Base-by-base conservation (phyloP, 2,329 filamentous ascomycete species). In the Phaeophleospora eucalypticola region DNA sequence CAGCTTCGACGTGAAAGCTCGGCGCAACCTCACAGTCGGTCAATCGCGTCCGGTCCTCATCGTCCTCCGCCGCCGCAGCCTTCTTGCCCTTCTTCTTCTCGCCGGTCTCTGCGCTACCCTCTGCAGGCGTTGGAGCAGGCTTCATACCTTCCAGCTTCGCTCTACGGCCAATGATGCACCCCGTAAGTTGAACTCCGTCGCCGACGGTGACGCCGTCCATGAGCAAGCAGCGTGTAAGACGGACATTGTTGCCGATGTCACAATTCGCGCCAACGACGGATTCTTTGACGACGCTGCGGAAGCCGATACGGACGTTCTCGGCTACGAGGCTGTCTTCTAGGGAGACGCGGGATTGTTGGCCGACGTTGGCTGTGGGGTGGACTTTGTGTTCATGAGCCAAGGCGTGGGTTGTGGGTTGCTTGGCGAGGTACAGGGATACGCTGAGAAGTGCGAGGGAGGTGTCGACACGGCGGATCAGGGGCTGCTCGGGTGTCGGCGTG, bases 11-110 rank as follows among this genome's bases (percentile, higher is more conserved):
- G 7, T 91, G 76, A 63, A 91, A 91, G 2, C 76, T 77, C 67
- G 95, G 88, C 65, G 95, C 89, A 4, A 97, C 84, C 69, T 97
- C 89, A 60, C 90, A 96, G 51, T 95, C 87, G 43, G 84, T 89
- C 57, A 97, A 69, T n/a, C 82, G 64, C 2, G 72, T 75, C 53
- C 61, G 69, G 61, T 43, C 65, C 52, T 54, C 69, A 58, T 65
- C 64, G 36, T 67, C 71, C 0, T 64, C 79, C 4, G 78, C 84
- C 7, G 84, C 85, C 38, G 62, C 66, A 17, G 48, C 49, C 27
- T 53, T 70, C 64, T 34, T 65, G 57, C 42, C 69, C 65, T 29
- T 65, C 57, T 43, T 64, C 60, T 60, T 78, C 8, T 84, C 85
- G 37, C 47, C 49, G 9, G 29, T 45, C 12, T 40, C 49, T 9